Evolutionary conservation across 2,329 filamentous ascomycete species (phyloP).

Genomic region (Pseudogymnoascus sp.): DNA sequence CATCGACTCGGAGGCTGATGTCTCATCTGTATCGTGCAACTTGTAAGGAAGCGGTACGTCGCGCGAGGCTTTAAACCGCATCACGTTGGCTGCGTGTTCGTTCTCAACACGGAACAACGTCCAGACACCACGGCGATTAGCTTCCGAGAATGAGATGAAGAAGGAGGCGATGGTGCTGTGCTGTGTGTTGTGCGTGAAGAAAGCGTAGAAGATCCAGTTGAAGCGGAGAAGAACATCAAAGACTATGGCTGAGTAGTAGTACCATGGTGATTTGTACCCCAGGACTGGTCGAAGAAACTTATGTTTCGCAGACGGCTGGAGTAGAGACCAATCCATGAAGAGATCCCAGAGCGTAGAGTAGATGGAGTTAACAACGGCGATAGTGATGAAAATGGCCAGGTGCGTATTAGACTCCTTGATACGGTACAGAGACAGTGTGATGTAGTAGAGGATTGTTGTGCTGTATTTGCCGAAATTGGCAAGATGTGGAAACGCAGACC

Average conservation of each 20-base stretch:
- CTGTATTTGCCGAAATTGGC: constrained; percentile 89
- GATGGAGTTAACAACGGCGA: constrained; percentile 73
- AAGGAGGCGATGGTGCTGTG: constrained; percentile 82
- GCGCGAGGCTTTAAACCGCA: constrained; percentile 79
- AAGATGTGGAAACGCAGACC: constrained; percentile 83
- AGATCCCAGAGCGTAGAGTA: constrained; percentile 90
- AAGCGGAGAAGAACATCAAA: constrained; percentile 82
- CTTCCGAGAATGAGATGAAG: constrained; percentile 68
- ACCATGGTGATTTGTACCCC: constrained; percentile 70
- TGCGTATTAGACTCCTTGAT: constrained; percentile 53
- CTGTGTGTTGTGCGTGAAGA: constrained; percentile 55
- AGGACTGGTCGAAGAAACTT: constrained; percentile 69
- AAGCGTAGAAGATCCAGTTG: constrained; percentile 82
- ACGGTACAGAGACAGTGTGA: constrained; percentile 76
- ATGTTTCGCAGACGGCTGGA: constrained; percentile 66
- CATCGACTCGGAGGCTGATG: neutral
- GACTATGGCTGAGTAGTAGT: constrained; percentile 81
- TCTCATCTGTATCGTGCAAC: constrained; percentile 35
- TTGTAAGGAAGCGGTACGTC: constrained; percentile 83
- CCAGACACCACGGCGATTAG: constrained; percentile 84
- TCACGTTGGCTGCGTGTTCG: constrained; percentile 90
- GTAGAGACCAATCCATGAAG: constrained; percentile 92
- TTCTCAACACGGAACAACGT: constrained; percentile 92
- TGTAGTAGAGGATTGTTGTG: constrained; percentile 74
- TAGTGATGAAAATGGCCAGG: constrained; percentile 70